phyloP scores from a whole-genome alignment of 345 rosid species.

The Pugionium cornutum region DNA sequence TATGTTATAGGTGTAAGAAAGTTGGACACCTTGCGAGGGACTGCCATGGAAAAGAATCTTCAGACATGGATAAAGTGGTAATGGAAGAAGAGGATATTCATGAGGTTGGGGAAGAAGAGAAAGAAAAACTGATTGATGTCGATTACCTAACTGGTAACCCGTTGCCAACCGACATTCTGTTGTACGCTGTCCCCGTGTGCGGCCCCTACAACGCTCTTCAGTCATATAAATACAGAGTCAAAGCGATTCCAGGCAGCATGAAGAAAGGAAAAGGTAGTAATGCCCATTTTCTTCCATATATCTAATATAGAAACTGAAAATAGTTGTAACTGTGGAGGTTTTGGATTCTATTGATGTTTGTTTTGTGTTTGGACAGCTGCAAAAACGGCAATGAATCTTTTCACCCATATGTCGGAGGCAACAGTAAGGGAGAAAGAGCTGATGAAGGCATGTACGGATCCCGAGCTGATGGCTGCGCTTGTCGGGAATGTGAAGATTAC shows the following conservation, averaged over 20 bases:
- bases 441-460: constrained; percentile 94
- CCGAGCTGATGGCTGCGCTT: constrained; percentile 91
- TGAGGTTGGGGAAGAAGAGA: constrained; percentile 91
- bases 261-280: constrained; percentile 92
- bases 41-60: constrained; percentile 66
- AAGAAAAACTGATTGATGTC: constrained; percentile 74
- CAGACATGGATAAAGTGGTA: constrained; percentile 68
- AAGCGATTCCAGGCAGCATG: constrained; percentile 85
- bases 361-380: constrained; percentile 55
- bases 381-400: constrained; percentile 87
- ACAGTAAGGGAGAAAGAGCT: constrained; percentile 84
- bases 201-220: constrained; percentile 92
- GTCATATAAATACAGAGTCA: constrained; percentile 84
- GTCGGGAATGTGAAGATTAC: constrained; percentile 87
- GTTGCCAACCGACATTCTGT: constrained; percentile 68
- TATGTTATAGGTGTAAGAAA: constrained; percentile 90
- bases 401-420: constrained; percentile 83
- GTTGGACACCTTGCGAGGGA: constrained; percentile 86
- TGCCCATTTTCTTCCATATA: not conserved
- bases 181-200: constrained; percentile 86
- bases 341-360: not conserved
- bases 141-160: constrained; percentile 93
- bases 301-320: too few relatives aligned
- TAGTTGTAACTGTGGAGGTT: not conserved
- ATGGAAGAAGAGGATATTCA: constrained; percentile 95